phyloP scores from a whole-genome alignment of 2,329 filamentous ascomycete genomes.

The Cladosporium velox region DNA sequence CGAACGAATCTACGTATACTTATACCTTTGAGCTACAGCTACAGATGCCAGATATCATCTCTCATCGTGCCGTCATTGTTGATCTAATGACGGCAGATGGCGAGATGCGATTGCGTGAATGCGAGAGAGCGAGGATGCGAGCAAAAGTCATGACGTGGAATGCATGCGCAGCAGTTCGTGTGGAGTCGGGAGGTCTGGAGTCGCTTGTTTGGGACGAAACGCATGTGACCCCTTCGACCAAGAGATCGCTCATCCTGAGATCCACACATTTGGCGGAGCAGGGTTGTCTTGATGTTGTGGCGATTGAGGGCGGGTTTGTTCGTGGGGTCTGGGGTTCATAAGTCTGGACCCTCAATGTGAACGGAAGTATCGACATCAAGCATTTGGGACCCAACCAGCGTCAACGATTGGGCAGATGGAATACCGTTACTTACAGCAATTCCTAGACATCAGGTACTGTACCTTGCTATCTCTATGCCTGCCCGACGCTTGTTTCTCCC shows the following conservation, averaged over 20 bases:
- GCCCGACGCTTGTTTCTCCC: neutral
- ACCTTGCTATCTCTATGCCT: neutral
- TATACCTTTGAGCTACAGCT: neutral
- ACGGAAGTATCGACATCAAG: neutral
- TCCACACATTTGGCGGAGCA: neutral
- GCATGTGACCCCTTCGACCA: neutral
- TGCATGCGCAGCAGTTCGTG: neutral
- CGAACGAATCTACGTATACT: neutral
- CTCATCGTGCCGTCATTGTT: constrained; percentile 16
- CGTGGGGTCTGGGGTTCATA: neutral
- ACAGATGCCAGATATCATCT: neutral
- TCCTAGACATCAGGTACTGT: neutral
- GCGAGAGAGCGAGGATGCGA: constrained; percentile 3
- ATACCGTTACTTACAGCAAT: neutral
- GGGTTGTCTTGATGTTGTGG: neutral
- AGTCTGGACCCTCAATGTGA: neutral
- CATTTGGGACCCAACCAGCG: neutral
- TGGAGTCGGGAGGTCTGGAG: neutral
- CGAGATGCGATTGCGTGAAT: neutral
- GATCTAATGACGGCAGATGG: constrained; percentile 3
- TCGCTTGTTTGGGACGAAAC: neutral
- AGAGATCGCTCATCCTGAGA: neutral
- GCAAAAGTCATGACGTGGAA: constrained; percentile 16
- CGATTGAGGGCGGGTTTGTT: neutral
- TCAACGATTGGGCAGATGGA: neutral